Evolutionary conservation across 129 eudicot species (phyloP).

Genomic region (Smallanthus sonchifolius): DNA sequence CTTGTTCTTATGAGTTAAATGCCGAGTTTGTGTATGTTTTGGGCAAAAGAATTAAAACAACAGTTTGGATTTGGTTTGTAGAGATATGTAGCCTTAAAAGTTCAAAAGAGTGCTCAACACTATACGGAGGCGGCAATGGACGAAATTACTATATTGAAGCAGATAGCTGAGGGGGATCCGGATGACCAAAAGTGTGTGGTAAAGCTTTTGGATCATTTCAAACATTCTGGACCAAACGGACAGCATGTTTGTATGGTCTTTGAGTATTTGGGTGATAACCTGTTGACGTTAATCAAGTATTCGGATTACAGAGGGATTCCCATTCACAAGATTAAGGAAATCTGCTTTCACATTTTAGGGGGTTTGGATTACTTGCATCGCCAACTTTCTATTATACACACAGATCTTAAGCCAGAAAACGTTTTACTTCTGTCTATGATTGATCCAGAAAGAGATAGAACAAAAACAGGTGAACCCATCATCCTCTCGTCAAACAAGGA

Average conservation of each 20-base stretch:
- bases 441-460: constrained; percentile 69
- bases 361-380: constrained; percentile 93
- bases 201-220: constrained; percentile 85
- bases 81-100: constrained; percentile 83
- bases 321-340: constrained; percentile 72
- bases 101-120: constrained; percentile 92
- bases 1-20: background rate
- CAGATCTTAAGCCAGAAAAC: constrained; percentile 91
- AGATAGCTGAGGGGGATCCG: constrained; percentile 79
- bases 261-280: constrained; percentile 61
- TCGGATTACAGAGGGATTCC: constrained; percentile 73
- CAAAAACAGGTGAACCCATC: constrained; percentile 55
- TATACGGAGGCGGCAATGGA: constrained; percentile 93
- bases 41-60: background rate
- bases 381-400: constrained; percentile 78
- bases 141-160: constrained; percentile 76
- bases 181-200: constrained; percentile 78
- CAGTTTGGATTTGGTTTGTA: constrained; percentile 25
- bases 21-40: background rate
- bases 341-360: constrained; percentile 69
- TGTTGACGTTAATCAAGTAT: constrained; percentile 76
- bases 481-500: constrained; percentile 50
- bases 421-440: constrained; percentile 70
- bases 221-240: constrained; percentile 90
- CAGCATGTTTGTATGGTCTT: constrained; percentile 61